phyloP scores from a whole-genome alignment of 2,329 filamentous ascomycete species.

The Fusarium sp. region DNA sequence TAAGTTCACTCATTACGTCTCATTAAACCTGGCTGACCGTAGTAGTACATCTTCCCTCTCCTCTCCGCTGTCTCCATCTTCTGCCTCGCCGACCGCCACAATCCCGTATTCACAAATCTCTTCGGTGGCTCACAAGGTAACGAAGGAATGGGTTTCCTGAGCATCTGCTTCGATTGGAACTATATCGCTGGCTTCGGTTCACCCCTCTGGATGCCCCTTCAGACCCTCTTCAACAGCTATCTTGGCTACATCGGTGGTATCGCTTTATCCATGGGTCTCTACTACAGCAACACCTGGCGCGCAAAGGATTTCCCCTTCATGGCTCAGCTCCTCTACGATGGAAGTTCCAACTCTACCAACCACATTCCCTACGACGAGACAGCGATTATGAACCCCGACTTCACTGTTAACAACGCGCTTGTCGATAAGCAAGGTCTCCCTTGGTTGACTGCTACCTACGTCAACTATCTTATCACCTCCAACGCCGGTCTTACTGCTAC shows the following conservation, averaged over 20 bases:
- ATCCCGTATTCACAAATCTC: conserved; percentile 31
- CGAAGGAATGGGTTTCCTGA: conserved; percentile 32
- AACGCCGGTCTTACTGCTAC: conserved; percentile 30
- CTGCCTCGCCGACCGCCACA: conserved; percentile 24
- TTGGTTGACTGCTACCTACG: conserved; percentile 24
- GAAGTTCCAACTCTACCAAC: conserved; percentile 6
- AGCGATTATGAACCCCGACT: conserved; percentile 39
- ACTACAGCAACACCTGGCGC: conserved; percentile 33
- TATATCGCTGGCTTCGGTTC: conserved; percentile 43
- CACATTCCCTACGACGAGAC: conserved; percentile 26
- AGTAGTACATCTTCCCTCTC: conserved; percentile 56
- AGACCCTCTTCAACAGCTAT: conserved; percentile 54
- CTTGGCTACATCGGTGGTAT: conserved; percentile 55
- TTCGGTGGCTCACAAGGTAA: conserved; percentile 34
- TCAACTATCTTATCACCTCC: conserved; percentile 32
- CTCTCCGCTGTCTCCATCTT: conserved; percentile 52
- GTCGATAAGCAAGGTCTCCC: conserved; percentile 21
- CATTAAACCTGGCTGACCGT: background rate
- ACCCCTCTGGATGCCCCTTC: conserved; percentile 55
- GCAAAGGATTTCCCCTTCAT: conserved; percentile 36
- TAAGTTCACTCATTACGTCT: background rate
- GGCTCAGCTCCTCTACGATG: conserved; percentile 26
- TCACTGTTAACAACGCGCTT: conserved; percentile 7
- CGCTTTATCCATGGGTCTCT: conserved; percentile 50
- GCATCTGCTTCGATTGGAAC: conserved; percentile 32